Evolutionary conservation across 1,284 basidiomycete genomes (phyloP).

Genomic region (Waitea zeae): DNA sequence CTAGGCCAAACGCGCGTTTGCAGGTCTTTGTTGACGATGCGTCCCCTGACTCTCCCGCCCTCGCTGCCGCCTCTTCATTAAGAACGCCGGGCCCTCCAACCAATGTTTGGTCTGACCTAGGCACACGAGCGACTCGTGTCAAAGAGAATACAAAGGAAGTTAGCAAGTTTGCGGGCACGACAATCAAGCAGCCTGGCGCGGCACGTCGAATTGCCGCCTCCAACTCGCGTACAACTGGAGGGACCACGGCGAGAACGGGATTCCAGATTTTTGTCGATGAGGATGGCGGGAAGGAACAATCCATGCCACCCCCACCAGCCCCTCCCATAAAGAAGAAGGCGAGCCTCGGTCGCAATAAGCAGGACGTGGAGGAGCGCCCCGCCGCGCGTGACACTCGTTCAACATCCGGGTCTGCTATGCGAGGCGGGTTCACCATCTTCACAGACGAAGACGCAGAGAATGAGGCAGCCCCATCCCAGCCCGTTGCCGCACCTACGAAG

Average conservation of each 20-base stretch:
- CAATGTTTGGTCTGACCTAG: slow-evolving; percentile 54
- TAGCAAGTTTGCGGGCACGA: slow-evolving; percentile 47
- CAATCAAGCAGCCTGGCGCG: slow-evolving; percentile 33
- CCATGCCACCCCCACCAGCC: too few species aligned
- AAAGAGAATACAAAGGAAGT: slow-evolving; percentile 60
- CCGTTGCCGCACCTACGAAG: too few species aligned
- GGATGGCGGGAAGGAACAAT: too few species aligned
- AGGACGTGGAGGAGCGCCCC: too few species aligned
- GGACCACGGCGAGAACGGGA: slow-evolving; percentile 1
- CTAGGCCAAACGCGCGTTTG: slow-evolving; percentile 38
- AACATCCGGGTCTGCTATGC: slow-evolving; percentile 24
- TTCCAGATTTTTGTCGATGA: too few species aligned
- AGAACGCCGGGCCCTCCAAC: too few species aligned
- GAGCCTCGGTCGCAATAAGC: too few species aligned
- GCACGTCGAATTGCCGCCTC: neutral
- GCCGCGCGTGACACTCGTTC: too few species aligned
- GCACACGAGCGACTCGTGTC: slow-evolving; percentile 52
- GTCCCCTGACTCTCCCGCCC: slow-evolving; percentile 17
- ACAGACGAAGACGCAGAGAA: slow-evolving; percentile 28
- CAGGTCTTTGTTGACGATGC: slow-evolving; percentile 62
- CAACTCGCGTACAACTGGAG: neutral
- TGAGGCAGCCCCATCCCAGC: too few species aligned
- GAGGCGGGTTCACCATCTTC: slow-evolving; percentile 19
- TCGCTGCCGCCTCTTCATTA: too few species aligned
- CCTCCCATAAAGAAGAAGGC: too few species aligned